Evolutionary conservation across 2,329 filamentous ascomycete species (phyloP).

Genomic region (Neonectria punicea): DNA sequence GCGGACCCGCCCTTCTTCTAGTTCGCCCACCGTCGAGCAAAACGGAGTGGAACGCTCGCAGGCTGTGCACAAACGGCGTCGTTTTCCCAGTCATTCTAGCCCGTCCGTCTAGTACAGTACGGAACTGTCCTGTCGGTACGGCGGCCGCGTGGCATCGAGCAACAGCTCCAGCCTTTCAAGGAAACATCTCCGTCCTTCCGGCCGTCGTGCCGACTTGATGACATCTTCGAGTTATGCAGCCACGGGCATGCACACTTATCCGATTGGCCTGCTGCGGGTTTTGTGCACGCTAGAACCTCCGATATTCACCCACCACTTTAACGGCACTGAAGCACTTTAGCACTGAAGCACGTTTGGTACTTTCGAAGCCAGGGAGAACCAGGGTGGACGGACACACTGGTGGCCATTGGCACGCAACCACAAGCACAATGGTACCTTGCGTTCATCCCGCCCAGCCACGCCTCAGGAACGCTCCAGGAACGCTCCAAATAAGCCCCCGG

Average conservation of each 20-base stretch:
- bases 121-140: constrained; percentile 30
- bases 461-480: constrained; percentile 18
- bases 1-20: constrained; percentile 23
- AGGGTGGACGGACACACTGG: constrained; percentile 1
- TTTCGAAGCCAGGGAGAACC: not conserved
- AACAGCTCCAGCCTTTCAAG: constrained; percentile 22
- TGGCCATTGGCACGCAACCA: constrained; percentile 7
- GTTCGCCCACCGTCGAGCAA: not conserved
- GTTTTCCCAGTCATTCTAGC: constrained; percentile 26
- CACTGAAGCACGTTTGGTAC: not conserved
- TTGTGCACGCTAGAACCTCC: constrained; percentile 7
- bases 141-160: constrained; percentile 29
- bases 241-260: not conserved
- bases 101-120: constrained; percentile 34
- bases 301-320: constrained; percentile 8
- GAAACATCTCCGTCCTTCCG: constrained; percentile 27
- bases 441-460: not conserved
- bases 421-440: constrained; percentile 9
- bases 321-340: not conserved
- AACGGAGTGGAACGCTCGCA: constrained; percentile 32
- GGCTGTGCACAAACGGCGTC: constrained; percentile 32
- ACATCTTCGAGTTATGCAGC: constrained; percentile 3
- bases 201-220: not conserved
- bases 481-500: not conserved
- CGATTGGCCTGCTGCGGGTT: constrained; percentile 4